Percentiles rank a stretch among this genome's conserved stretches.
Conservation (phyloP, 441 rosid species). For the Populus trichocarpa region DNA sequence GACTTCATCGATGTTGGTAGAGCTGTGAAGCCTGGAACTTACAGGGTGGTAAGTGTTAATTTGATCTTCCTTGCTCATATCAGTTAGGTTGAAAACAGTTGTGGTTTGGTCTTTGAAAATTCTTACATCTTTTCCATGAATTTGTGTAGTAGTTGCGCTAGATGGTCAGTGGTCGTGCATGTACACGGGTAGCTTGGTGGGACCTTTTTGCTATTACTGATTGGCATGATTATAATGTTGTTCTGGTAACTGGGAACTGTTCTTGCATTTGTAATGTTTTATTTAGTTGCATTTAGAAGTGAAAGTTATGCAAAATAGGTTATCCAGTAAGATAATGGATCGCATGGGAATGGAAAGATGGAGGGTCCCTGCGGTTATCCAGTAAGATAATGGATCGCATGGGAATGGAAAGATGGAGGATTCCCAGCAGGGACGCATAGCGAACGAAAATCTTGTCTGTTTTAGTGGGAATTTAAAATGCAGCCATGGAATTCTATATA, state of each 20-base stretch:
- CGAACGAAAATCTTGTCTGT: too few relatives aligned
- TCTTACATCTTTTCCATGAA: background rate
- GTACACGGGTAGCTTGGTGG: background rate
- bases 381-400: too few relatives aligned
- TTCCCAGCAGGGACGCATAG: too few relatives aligned
- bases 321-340: too few relatives aligned
- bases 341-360: too few relatives aligned
- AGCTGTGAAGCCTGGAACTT: slow-evolving; percentile 62
- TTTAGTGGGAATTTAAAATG: background rate
- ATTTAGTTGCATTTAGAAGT: background rate
- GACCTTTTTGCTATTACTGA: background rate
- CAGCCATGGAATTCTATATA: background rate
- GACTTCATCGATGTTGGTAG: slow-evolving; percentile 67
- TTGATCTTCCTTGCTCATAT: background rate
- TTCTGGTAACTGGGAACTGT: background rate
- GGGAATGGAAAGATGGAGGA: too few relatives aligned
- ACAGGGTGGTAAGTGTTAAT: slow-evolving; percentile 59
- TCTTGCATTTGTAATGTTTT: background rate
- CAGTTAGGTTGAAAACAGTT: background rate
- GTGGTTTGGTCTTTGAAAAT: background rate
- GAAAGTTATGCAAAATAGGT: background rate
- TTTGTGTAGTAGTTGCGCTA: background rate
- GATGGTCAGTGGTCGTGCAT: background rate
- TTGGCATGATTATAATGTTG: background rate
- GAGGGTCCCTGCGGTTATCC: background rate